These are phyloP conservation scores for Epichloe scottii DNA, from an alignment of 2,329 filamentous ascomycete species.

Conservation along the genomic window DNA sequence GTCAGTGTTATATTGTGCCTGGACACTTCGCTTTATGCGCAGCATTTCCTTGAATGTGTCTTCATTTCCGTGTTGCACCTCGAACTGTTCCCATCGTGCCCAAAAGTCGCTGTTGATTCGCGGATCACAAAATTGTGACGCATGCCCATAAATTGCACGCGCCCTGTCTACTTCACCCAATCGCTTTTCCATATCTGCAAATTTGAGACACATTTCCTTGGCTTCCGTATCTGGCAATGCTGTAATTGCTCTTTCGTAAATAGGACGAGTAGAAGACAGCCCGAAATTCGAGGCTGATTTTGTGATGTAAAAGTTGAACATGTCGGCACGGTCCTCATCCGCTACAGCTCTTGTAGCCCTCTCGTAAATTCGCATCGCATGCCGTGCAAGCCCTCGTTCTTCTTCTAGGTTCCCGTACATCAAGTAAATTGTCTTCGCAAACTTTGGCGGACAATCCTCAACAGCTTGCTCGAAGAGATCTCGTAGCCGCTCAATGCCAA, in stretches of 20 bases:
- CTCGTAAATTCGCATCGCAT: conserved; percentile 99
- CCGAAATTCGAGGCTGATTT: conserved; percentile 98
- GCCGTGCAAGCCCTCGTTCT: conserved; percentile 82
- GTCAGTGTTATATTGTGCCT: conserved; percentile 97
- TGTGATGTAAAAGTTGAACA: conserved; percentile 99
- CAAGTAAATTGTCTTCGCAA: conserved; percentile 88
- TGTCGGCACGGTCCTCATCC: conserved; percentile 87
- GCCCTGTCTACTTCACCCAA: conserved; percentile 91
- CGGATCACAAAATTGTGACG: conserved; percentile 93
- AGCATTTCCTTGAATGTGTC: conserved; percentile 99
- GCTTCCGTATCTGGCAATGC: conserved; percentile 89
- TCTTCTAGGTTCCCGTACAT: conserved; percentile 99
- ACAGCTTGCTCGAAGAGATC: conserved; percentile 97
- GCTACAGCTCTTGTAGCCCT: conserved; percentile 87
- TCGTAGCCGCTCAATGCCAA: conserved; percentile 83
- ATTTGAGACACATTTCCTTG: conserved; percentile 97
- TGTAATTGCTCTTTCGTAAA: conserved; percentile 91
- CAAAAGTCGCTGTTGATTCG: conserved; percentile 83
- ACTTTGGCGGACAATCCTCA: conserved; percentile 87
- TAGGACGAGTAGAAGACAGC: conserved; percentile 81
- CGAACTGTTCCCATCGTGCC: conserved; percentile 94
- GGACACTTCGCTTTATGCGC: conserved; percentile 90
- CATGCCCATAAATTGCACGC: conserved; percentile 89
- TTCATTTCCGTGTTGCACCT: conserved; percentile 96
- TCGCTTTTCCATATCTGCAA: conserved; percentile 89